These are phyloP conservation scores for Rubroboletus satanas DNA, from an alignment of 768 basidiomycete species.

Conservation along the genomic window DNA sequence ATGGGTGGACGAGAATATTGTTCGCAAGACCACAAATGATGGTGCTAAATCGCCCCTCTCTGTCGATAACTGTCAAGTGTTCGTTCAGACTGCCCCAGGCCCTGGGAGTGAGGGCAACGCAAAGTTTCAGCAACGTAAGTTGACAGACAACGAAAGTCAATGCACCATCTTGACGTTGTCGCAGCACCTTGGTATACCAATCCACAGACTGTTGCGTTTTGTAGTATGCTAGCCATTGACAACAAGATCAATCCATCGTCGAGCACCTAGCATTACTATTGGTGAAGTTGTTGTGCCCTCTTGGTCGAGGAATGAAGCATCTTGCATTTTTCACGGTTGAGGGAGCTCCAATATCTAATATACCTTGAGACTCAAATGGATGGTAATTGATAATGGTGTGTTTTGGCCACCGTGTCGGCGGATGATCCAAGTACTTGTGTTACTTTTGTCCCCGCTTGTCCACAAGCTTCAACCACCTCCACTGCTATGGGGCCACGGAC, in stretches of 20 bases:
- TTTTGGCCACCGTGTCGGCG: no score
- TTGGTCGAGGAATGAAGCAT: background rate
- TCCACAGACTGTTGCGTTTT: slow-evolving; percentile 87
- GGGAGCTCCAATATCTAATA: background rate
- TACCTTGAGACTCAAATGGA: background rate
- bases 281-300: background rate
- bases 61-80: slow-evolving; percentile 60
- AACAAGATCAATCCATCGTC: slow-evolving; percentile 56
- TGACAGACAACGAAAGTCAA: background rate
- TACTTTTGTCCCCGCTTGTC: no score
- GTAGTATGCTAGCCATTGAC: slow-evolving; percentile 69
- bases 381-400: no score
- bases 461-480: no score
- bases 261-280: background rate
- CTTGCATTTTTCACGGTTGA: background rate
- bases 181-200: slow-evolving; percentile 78
- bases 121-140: slow-evolving; percentile 40
- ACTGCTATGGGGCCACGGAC: no score
- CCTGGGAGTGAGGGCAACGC: slow-evolving; percentile 39
- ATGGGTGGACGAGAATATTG: slow-evolving; percentile 67
- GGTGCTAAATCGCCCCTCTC: slow-evolving; percentile 10
- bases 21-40: slow-evolving; percentile 11
- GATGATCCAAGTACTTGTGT: no score
- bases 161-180: slow-evolving; percentile 4
- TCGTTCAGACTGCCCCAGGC: slow-evolving; percentile 62